Evolutionary conservation across 2,329 filamentous ascomycete species (phyloP), one percentile per base, ranked within the genome.

Genomic region (Phaeoacremonium minimum): DNA sequence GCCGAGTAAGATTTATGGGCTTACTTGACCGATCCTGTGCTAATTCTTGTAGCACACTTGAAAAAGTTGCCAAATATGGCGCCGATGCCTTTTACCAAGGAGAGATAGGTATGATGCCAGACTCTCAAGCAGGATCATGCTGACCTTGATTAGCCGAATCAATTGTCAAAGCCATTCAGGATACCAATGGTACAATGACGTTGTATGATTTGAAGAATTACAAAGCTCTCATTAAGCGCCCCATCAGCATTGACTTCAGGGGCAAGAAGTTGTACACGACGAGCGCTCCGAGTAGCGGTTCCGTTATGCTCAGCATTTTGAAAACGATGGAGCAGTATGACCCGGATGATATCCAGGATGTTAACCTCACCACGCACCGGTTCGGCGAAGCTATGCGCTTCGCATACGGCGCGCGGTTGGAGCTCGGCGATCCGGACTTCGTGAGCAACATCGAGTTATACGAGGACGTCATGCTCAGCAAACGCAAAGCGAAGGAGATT

Each of bases 371-470:
- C 26, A 83, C 83, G 1, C 93, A 97, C 60, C 78, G 86, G 12
- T 74, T 95, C 46, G 80, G 88, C 52, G 93, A 97, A 67, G 85
- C 89, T 11, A 87, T 95, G 66, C 77, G 88, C 15, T 97, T 95
- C 57, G 89, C 79, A 4, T 97, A 96, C 55, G 89, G 83, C 4
- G 67, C 84, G 49, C 80, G 89, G 39, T 73, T 80, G n/a, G 72
- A 82, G 18, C 74, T 97, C 0, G 91, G 89, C 5, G 93, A 97
- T 56, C 93, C 91, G 0, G 68, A 65, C 2, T 95, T 84, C 55
- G 76, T 94, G 4, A 47, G 69, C 1, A 76, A 77, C 18, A 66
- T 91, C 34, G 62, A 69, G 7, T 57, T 64, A 7, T 83, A 85
- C 46, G 81, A 96, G 58, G 56, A 69, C 2, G 56, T 70, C 4